Evolutionary conservation across 2,329 filamentous ascomycete species (phyloP), one percentile per base, ranked within the genome.

Genomic region (Incumbomyces delicatus): DNA sequence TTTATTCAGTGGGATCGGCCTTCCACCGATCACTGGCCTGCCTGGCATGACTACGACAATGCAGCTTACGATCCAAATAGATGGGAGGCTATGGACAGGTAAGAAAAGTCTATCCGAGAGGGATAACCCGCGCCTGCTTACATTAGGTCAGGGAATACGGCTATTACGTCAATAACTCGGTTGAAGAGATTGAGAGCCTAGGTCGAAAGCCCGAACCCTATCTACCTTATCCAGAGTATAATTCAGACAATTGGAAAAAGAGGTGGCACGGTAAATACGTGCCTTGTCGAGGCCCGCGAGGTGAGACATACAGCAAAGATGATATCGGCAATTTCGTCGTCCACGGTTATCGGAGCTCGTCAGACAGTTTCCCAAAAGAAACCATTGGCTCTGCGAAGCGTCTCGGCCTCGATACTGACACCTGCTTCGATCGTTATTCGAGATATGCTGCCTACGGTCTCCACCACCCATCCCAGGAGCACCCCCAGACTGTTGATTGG

Each of bases 141-240:
- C 11, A 12, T 18, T 6, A 37, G 20, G 27, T n/a, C 29, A 45
- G 44, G n/a, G 44, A 46, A 30, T 34, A 40, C 27, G 44, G 36
- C n/a, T 46, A 46, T 22, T 46, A 31, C 14, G 27, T 46, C 37
- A 41, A 46, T 30, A 46, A 46, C 30, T 40, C 44, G 6, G 36
- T 46, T 7, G 35, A 40, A 20, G 36, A 46, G 30, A 36, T 46
- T 2, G 16, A 46, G 29, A 13, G 3, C n/a, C 14, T 18, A 16
- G 36, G 36, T 35, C 14, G 22, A 13, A 29, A 16, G 41, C 74
- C 78, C 1, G 68, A 76, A 46, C 68, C 74, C 16, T 87, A 85
- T 63, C 73, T 81, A 48, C 85, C 85, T 0, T 88, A 87, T 53
- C 83, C 84, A 1, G 67, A 76, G 13, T 86, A 87, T 65, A 83